Evolutionary conservation across 129 eudicot species (phyloP).

Genomic region (Lactuca sativa): DNA sequence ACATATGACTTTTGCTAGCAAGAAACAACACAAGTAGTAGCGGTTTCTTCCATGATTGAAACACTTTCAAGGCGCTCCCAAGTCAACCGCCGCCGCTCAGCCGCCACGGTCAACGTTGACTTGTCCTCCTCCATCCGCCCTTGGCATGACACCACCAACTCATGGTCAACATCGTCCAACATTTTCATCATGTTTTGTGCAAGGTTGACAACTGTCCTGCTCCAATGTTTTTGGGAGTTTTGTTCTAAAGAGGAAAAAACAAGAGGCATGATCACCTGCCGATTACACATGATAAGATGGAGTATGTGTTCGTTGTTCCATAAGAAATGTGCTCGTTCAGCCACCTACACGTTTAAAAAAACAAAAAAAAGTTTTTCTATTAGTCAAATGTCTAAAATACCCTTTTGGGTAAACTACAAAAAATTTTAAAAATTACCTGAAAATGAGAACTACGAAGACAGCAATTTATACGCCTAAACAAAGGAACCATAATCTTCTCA

Average conservation of each 20-base stretch:
- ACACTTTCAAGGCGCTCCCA: slow-evolving; percentile 60
- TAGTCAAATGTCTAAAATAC: slow-evolving; percentile 16
- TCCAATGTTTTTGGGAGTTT: slow-evolving; percentile 61
- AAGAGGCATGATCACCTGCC: slow-evolving; percentile 61
- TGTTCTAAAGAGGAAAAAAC: slow-evolving; percentile 54
- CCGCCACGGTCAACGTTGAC: slow-evolving; percentile 34
- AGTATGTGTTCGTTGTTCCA: slow-evolving; percentile 70
- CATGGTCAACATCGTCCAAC: slow-evolving; percentile 59
- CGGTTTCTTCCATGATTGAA: slow-evolving; percentile 26
- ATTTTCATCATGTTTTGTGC: slow-evolving; percentile 57
- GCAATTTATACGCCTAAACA: slow-evolving; percentile 51
- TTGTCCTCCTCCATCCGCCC: slow-evolving; percentile 46
- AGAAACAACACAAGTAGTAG: slow-evolving; percentile 31
- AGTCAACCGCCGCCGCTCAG: slow-evolving; percentile 50
- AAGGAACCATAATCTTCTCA: slow-evolving; percentile 56
- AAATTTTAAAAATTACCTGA: slow-evolving; percentile 40
- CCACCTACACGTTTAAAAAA: slow-evolving; percentile 42
- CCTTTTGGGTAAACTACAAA: not conserved
- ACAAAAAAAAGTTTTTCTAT: too few relatives aligned
- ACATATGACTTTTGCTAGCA: slow-evolving; percentile 32
- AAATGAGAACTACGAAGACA: slow-evolving; percentile 68
- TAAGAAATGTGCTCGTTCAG: slow-evolving; percentile 62
- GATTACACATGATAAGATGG: slow-evolving; percentile 50
- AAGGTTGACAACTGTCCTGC: slow-evolving; percentile 59
- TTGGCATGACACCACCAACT: slow-evolving; percentile 52